Evolutionary conservation across 495 filamentous ascomycete genomes (phyloP).

Genomic region (Penicillium arizonense): DNA sequence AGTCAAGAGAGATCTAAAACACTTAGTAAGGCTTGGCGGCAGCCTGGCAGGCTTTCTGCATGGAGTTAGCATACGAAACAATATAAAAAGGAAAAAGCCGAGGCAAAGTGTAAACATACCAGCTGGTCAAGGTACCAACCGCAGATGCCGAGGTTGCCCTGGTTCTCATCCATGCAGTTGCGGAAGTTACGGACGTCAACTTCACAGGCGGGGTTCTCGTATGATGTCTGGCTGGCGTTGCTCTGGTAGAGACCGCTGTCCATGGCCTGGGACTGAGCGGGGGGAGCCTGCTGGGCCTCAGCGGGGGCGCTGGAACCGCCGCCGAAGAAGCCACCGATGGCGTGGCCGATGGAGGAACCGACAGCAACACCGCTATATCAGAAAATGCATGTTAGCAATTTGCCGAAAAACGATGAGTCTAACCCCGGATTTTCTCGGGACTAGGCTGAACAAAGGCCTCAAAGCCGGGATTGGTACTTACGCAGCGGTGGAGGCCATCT

Average conservation of each 20-base stretch:
- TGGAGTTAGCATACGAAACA: constrained; percentile 20
- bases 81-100: neutral
- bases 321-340: constrained; percentile 83
- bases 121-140: constrained; percentile 98
- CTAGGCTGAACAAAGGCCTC: neutral
- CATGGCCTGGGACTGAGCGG: constrained; percentile 41
- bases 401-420: neutral
- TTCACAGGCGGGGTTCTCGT: constrained; percentile 62
- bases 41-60: constrained; percentile 86
- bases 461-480: constrained; percentile 40
- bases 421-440: constrained; percentile 13
- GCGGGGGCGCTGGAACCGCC: constrained; percentile 58
- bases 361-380: constrained; percentile 82
- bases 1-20: neutral
- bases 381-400: constrained; percentile 11
- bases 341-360: constrained; percentile 92
- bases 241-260: constrained; percentile 51
- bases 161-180: constrained; percentile 91
- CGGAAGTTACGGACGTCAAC: constrained; percentile 82
- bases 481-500: constrained; percentile 87
- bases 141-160: constrained; percentile 92
- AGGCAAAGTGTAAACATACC: constrained; percentile 34
- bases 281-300: constrained; percentile 46
- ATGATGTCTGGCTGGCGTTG: constrained; percentile 49
- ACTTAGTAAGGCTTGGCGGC: constrained; percentile 82